Evolutionary conservation across 2,329 filamentous ascomycete species (phyloP).

Genomic region (Colletotrichum karsti): DNA sequence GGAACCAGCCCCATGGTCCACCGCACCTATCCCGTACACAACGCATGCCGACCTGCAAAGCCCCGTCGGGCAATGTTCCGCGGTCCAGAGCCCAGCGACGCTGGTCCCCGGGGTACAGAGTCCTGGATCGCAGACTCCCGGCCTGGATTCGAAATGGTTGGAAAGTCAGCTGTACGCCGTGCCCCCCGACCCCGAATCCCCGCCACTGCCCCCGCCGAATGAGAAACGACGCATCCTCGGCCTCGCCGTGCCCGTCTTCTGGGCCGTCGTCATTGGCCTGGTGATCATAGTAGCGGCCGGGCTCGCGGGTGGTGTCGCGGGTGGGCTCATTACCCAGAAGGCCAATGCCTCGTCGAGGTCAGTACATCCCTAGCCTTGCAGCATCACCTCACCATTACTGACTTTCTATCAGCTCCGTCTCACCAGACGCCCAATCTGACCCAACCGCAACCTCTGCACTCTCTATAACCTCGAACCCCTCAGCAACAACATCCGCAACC

Average conservation of each 20-base stretch:
- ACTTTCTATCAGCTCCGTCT: background rate
- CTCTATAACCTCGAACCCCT: background rate
- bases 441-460: background rate
- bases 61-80: background rate
- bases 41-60: background rate
- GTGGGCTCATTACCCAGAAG: conserved; percentile 27
- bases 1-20: conserved; percentile 1
- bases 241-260: conserved; percentile 30
- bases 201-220: background rate
- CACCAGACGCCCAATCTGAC: background rate
- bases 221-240: conserved; percentile 26
- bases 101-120: background rate
- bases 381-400: background rate
- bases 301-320: conserved; percentile 32
- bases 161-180: background rate
- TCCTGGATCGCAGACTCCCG: background rate
- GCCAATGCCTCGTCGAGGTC: background rate
- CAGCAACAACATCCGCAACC: background rate
- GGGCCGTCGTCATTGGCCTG: conserved; percentile 25
- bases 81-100: background rate
- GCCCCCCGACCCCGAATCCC: background rate
- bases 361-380: background rate
- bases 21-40: background rate
- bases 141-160: background rate
- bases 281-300: conserved; percentile 29